Evolutionary conservation across 225 moss, liverwort and hornwort species (phyloP).

Genomic region (Physcomitrellopsis africana): DNA sequence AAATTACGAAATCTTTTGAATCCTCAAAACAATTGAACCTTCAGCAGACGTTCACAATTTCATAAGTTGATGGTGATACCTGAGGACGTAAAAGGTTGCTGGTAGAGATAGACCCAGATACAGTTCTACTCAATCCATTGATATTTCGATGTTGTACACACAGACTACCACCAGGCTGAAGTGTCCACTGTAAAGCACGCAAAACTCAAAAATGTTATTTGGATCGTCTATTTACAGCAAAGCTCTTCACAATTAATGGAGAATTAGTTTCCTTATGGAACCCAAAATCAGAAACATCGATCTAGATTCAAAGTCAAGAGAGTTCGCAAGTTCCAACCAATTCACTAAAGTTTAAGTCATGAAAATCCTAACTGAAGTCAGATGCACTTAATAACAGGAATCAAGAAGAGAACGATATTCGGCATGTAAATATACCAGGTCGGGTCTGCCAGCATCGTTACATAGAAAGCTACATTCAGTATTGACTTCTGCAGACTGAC

Average conservation of each 20-base stretch:
- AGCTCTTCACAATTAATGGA: not conserved
- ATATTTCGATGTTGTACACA: slow-evolving; percentile 58
- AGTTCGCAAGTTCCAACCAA: not conserved
- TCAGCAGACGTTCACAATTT: not conserved
- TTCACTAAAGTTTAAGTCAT: not conserved
- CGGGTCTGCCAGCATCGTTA: slow-evolving; percentile 58
- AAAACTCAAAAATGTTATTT: slow-evolving; percentile 20
- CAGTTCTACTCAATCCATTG: slow-evolving; percentile 52
- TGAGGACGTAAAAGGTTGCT: slow-evolving; percentile 55
- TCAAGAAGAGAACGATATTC: not conserved
- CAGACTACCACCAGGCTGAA: slow-evolving; percentile 65
- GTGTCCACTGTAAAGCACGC: slow-evolving; percentile 49
- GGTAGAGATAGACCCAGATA: slow-evolving; percentile 49
- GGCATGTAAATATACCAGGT: slow-evolving; percentile 37
- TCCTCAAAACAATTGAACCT: slow-evolving; percentile 11
- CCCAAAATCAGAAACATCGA: not conserved
- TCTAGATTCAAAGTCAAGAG: not conserved
- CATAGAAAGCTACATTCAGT: slow-evolving; percentile 72
- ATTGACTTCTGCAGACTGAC: slow-evolving; percentile 48
- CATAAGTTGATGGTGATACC: slow-evolving; percentile 32
- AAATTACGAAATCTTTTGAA: not conserved
- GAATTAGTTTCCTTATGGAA: not conserved
- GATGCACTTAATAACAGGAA: not conserved
- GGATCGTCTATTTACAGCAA: not conserved
- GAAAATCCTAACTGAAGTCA: not conserved